Evolutionary conservation across 176 grass and related monocot genomes (phyloP).

Genomic region (Triticum dicoccoides): DNA sequence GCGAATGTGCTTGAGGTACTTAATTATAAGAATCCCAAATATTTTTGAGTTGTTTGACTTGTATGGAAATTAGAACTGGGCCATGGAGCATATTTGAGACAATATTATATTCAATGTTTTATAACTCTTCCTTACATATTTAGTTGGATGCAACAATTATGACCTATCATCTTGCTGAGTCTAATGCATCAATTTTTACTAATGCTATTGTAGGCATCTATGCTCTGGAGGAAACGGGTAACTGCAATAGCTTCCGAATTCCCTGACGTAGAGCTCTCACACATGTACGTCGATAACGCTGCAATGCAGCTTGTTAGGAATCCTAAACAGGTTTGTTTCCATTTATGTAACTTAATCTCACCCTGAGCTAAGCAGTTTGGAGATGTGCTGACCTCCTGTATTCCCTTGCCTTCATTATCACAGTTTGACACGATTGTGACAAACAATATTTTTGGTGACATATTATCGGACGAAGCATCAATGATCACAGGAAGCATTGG

Average conservation of each 20-base stretch:
- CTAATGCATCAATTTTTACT: not conserved
- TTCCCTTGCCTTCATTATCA: not conserved
- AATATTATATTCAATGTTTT: not conserved
- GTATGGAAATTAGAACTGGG: not conserved
- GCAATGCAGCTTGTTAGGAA: conserved; percentile 97
- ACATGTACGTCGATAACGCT: conserved; percentile 99
- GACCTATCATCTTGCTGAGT: not conserved
- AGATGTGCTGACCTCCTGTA: not conserved
- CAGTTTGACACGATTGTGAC: conserved; percentile 98
- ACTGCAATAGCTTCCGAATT: conserved; percentile 64
- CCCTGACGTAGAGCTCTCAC: conserved; percentile 73
- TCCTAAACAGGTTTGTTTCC: conserved; percentile 77
- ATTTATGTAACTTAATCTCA: not conserved
- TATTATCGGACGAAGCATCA: conserved; percentile 96
- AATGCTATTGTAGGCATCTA: conserved; percentile 68
- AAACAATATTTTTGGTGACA: conserved; percentile 98
- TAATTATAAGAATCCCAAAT: conserved; percentile 5
- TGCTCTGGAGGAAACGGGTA: conserved; percentile 88
- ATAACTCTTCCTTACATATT: not conserved
- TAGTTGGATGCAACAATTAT: not conserved
- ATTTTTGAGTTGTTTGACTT: not conserved
- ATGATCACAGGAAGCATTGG: conserved; percentile 99
- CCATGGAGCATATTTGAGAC: not conserved
- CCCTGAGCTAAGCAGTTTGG: not conserved
- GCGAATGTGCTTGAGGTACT: conserved; percentile 94